Percentiles rank a stretch among this genome's conserved stretches.
These are phyloP conservation scores for Discostella stelligeroides DNA, from an alignment of 108 stramenopile species.

Conservation along the genomic window DNA sequence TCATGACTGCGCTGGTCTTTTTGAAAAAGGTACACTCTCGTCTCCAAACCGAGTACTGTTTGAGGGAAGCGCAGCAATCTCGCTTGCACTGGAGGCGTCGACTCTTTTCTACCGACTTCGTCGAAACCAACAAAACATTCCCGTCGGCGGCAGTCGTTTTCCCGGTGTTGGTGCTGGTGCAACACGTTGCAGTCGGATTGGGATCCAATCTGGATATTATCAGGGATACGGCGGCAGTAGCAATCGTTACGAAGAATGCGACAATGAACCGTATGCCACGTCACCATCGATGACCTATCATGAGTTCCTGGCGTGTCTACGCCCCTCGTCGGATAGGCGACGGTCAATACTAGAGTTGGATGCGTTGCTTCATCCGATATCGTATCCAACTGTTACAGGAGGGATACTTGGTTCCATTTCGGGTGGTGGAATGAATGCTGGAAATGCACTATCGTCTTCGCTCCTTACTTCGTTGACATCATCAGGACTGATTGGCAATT, in stretches of 20 bases:
- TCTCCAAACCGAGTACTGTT: conserved; percentile 47
- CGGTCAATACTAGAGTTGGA: conserved; percentile 71
- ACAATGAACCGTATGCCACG: conserved; percentile 46
- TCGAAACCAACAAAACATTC: neutral
- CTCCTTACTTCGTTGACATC: conserved; percentile 13
- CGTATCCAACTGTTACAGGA: neutral
- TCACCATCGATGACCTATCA: conserved; percentile 56
- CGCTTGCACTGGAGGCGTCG: conserved; percentile 70
- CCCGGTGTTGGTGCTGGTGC: neutral
- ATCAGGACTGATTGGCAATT: conserved; percentile 6
- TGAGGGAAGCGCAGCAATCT: conserved; percentile 59
- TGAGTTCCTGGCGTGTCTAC: conserved; percentile 64
- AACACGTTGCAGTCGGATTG: conserved; percentile 36
- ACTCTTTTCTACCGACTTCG: conserved; percentile 68
- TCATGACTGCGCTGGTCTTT: neutral
- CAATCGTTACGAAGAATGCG: conserved; percentile 16
- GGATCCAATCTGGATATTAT: conserved; percentile 55
- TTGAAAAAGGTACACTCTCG: neutral
- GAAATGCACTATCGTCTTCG: conserved; percentile 11
- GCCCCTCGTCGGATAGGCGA: conserved; percentile 54
- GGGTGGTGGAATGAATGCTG: neutral
- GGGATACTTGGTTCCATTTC: neutral
- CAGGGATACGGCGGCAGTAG: conserved; percentile 30
- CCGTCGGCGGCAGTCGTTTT: neutral
- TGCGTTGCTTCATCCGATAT: conserved; percentile 47